Evolutionary conservation across 805 yeast species (phyloP).

Genomic region (Komagataella ulmi): DNA sequence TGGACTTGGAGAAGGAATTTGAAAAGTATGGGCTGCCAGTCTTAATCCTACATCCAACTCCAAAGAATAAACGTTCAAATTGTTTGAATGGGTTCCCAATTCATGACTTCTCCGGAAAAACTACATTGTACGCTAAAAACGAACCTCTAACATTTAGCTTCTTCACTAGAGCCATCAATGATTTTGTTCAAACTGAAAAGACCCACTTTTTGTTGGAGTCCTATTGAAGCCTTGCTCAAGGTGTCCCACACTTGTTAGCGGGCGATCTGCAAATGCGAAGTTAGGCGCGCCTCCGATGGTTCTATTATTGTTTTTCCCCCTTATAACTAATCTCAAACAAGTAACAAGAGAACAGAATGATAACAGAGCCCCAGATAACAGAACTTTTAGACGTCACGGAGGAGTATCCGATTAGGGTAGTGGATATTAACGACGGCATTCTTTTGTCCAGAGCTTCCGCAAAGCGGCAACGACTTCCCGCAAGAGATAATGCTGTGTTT

Average conservation of each 20-base stretch:
- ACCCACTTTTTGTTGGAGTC: neutral
- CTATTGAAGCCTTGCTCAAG: neutral
- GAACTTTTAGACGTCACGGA: neutral
- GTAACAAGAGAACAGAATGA: neutral
- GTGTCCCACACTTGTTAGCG: neutral
- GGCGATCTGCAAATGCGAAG: neutral
- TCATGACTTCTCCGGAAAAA: slow-evolving; percentile 5
- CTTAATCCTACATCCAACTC: slow-evolving; percentile 9
- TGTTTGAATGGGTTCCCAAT: slow-evolving; percentile 10
- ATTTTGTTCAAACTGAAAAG: neutral
- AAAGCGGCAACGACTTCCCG: neutral
- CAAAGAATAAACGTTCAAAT: slow-evolving; percentile 5
- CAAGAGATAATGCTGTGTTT: neutral
- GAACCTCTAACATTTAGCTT: neutral
- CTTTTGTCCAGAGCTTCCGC: neutral
- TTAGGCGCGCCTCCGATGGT: slow-evolving; percentile 3
- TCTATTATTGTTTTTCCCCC: slow-evolving; percentile 3
- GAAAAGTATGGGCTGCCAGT: slow-evolving; percentile 7
- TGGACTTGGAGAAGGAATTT: slow-evolving; percentile 6
- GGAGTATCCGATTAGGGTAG: neutral
- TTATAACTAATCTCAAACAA: slow-evolving; percentile 3
- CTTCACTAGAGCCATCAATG: neutral
- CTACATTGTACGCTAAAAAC: slow-evolving; percentile 2
- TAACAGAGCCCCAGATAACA: neutral
- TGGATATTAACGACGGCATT: slow-evolving; percentile 1